These are phyloP conservation scores for Lithocarpus polystachyus DNA, from an alignment of 306 rosid species.

Conservation along the genomic window DNA sequence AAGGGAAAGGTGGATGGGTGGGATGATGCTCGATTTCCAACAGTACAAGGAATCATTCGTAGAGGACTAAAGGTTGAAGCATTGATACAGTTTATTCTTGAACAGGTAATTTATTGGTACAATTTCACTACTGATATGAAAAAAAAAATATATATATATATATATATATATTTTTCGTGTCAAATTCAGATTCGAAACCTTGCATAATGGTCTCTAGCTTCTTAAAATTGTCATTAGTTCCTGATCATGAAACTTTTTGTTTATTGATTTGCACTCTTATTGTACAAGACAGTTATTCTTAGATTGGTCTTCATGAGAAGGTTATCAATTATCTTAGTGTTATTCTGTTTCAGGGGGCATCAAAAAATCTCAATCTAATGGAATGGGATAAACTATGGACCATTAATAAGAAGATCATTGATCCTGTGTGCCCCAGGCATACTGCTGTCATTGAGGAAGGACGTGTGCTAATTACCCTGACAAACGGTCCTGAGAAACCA, in stretches of 20 bases:
- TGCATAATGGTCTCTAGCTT: not conserved
- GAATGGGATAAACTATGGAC: slow-evolving; percentile 99
- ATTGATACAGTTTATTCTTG: slow-evolving; percentile 81
- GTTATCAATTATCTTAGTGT: slow-evolving; percentile 18
- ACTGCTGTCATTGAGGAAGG: slow-evolving; percentile 72
- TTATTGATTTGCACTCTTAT: not conserved
- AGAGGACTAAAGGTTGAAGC: slow-evolving; percentile 91
- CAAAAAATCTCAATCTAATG: slow-evolving; percentile 95
- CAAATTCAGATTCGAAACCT: slow-evolving; percentile 6
- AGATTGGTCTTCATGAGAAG: slow-evolving; percentile 6
- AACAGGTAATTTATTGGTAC: slow-evolving; percentile 53
- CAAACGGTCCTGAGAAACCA: slow-evolving; percentile 84
- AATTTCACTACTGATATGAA: slow-evolving; percentile 8
- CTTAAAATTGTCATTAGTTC: not conserved
- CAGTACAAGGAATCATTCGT: slow-evolving; percentile 93
- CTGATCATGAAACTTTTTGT: not conserved
- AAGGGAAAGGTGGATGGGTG: slow-evolving; percentile 91
- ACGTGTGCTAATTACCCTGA: slow-evolving; percentile 63
- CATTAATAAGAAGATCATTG: slow-evolving; percentile 87
- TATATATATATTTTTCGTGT: not conserved
- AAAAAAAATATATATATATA: not conserved
- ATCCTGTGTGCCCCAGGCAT: slow-evolving; percentile 94
- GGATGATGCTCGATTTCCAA: slow-evolving; percentile 95
- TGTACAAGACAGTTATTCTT: slow-evolving; percentile 4
- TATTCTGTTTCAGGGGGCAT: slow-evolving; percentile 65